Percentiles rank a stretch among this genome's conserved stretches.
These are phyloP conservation scores for Aspergillus costaricaensis DNA, from an alignment of 2,329 filamentous ascomycete genomes.

Conservation along the genomic window DNA sequence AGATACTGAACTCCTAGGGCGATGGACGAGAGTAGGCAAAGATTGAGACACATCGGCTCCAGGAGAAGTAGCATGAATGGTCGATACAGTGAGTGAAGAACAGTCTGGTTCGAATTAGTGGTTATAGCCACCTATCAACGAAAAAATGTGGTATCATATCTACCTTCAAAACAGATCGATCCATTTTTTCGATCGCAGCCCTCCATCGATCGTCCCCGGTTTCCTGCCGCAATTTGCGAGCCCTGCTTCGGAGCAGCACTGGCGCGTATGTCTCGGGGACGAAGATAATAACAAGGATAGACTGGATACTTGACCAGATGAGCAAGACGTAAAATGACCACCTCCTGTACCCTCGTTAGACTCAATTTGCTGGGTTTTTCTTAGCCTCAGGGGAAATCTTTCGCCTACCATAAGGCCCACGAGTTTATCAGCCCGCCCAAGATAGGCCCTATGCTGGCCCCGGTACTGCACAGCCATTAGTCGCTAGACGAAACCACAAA, in stretches of 20 bases:
- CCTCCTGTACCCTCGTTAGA: conserved; percentile 44
- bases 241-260: conserved; percentile 54
- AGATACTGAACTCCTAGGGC: conserved; percentile 80
- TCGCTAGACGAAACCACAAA: background rate
- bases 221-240: conserved; percentile 64
- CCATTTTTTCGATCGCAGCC: conserved; percentile 70
- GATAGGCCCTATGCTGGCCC: conserved; percentile 15
- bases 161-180: conserved; percentile 58
- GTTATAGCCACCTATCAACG: background rate
- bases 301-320: conserved; percentile 69
- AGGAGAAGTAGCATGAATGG: conserved; percentile 76
- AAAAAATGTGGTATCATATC: background rate
- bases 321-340: conserved; percentile 81
- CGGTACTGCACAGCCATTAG: background rate
- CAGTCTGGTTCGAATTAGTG: background rate
- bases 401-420: conserved; percentile 4
- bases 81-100: conserved; percentile 51
- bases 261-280: conserved; percentile 82
- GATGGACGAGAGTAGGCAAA: conserved; percentile 77
- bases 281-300: conserved; percentile 64
- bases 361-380: background rate
- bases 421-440: conserved; percentile 20
- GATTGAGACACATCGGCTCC: conserved; percentile 78
- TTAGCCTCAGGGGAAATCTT: background rate
- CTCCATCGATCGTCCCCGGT: conserved; percentile 72